Evolutionary conservation across 768 basidiomycete species (phyloP).

Genomic region (Tylopilus sp.): DNA sequence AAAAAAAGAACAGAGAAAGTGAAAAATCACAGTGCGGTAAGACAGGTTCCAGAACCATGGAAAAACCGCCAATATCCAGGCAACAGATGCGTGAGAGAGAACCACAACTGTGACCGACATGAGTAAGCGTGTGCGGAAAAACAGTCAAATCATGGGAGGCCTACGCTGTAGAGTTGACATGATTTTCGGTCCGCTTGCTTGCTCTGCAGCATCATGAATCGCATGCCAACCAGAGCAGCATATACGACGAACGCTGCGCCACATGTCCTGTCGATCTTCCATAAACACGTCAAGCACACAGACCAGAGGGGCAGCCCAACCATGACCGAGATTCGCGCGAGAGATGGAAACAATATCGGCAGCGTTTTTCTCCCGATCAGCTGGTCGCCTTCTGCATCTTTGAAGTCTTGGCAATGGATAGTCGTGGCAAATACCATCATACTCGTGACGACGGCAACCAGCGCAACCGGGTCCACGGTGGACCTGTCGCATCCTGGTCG

Average conservation of each 20-base stretch:
- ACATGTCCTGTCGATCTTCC: slow-evolving; percentile 27
- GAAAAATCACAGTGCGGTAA: slow-evolving; percentile 3
- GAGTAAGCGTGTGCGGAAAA: not conserved
- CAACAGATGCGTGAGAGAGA: slow-evolving; percentile 29
- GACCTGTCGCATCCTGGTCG: slow-evolving; percentile 24
- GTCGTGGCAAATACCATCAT: slow-evolving; percentile 36
- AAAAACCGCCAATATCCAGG: slow-evolving; percentile 31
- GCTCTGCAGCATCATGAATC: slow-evolving; percentile 24
- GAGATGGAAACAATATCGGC: slow-evolving; percentile 41
- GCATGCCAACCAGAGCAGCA: slow-evolving; percentile 22
- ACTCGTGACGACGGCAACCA: slow-evolving; percentile 32
- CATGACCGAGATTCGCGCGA: slow-evolving; percentile 26
- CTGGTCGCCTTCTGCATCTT: slow-evolving; percentile 43
- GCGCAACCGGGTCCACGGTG: slow-evolving; percentile 21
- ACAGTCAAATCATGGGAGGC: not conserved
- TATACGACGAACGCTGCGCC: slow-evolving; percentile 26
- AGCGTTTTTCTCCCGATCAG: slow-evolving; percentile 39
- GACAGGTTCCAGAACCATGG: slow-evolving; percentile 13
- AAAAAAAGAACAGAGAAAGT: too few relatives aligned
- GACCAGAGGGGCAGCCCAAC: slow-evolving; percentile 31
- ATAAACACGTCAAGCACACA: slow-evolving; percentile 23
- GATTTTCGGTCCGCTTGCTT: slow-evolving; percentile 26
- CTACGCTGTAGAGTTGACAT: slow-evolving; percentile 32
- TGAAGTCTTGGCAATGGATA: slow-evolving; percentile 34
- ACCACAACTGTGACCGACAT: slow-evolving; percentile 24